These are phyloP conservation scores for Cryphonectria parasitica DNA, from an alignment of 2,329 filamentous ascomycete species.

Conservation along the genomic window DNA sequence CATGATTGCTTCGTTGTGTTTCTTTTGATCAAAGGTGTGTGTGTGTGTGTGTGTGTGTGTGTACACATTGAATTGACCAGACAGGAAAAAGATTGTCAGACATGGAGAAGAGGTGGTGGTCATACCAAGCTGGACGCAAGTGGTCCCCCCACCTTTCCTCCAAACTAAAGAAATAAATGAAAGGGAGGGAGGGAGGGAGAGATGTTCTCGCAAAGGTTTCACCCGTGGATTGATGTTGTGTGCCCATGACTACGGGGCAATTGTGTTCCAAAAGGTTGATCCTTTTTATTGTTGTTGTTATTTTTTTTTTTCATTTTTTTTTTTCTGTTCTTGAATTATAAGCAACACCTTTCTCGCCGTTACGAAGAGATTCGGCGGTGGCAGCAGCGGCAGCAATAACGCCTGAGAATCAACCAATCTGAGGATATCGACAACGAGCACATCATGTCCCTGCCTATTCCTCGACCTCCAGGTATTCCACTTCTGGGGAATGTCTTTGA, in stretches of 20 bases:
- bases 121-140: not conserved
- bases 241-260: not conserved
- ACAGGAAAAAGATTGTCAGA: not conserved
- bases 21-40: too few species aligned
- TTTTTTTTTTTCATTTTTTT: too few species aligned
- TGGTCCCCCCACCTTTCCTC: too few species aligned
- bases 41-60: too few species aligned
- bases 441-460: slow-evolving; percentile 51
- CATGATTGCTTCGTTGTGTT: too few species aligned
- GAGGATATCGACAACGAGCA: not conserved
- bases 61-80: too few species aligned
- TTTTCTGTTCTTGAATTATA: too few species aligned
- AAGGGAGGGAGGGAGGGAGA: not conserved
- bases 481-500: slow-evolving; percentile 57
- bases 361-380: too few species aligned
- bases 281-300: not conserved
- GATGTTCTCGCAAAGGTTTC: not conserved
- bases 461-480: slow-evolving; percentile 53
- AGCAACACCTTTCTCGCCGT: too few species aligned
- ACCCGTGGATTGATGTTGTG: not conserved
- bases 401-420: not conserved
- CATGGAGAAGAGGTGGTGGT: not conserved
- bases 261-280: not conserved
- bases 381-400: too few species aligned
- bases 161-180: not conserved